Conservation (phyloP, 495 filamentous ascomycete species). For the Polyplosphaeria fusca region DNA sequence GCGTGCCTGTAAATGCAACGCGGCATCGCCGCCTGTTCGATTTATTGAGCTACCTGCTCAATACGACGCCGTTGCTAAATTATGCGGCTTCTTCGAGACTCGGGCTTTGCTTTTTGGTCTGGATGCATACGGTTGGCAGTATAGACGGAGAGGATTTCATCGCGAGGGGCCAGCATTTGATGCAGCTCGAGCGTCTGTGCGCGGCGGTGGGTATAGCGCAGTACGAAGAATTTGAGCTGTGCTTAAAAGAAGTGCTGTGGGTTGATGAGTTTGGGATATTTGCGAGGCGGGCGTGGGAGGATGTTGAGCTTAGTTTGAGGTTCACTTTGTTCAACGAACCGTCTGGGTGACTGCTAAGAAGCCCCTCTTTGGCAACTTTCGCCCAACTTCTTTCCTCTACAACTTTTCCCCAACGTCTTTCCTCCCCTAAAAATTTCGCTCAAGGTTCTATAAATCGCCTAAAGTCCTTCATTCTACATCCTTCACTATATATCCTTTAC, state of each 20-base stretch:
- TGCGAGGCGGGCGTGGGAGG: not conserved
- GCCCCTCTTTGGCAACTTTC: no score
- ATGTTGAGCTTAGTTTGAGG: not conserved
- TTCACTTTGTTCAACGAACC: no score
- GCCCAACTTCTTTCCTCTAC: no score
- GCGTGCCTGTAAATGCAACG: not conserved
- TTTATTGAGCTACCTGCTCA: not conserved
- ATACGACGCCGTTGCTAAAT: not conserved
- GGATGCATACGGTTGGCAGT: not conserved
- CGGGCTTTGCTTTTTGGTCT: not conserved
- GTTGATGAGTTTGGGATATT: not conserved
- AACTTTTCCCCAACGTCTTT: no score
- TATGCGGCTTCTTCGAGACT: not conserved
- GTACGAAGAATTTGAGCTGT: not conserved
- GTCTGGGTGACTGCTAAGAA: no score
- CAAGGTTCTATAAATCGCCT: no score
- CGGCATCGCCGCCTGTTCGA: constrained; percentile 2
- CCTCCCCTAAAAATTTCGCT: no score
- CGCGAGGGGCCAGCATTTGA: not conserved
- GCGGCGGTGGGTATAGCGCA: not conserved
- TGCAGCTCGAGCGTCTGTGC: not conserved
- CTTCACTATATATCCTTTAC: no score
- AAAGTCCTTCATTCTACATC: no score
- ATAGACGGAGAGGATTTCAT: not conserved
- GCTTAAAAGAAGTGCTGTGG: not conserved